Base-by-base conservation (phyloP, 2,329 filamentous ascomycete species). In the Xylariaceae sp. region DNA sequence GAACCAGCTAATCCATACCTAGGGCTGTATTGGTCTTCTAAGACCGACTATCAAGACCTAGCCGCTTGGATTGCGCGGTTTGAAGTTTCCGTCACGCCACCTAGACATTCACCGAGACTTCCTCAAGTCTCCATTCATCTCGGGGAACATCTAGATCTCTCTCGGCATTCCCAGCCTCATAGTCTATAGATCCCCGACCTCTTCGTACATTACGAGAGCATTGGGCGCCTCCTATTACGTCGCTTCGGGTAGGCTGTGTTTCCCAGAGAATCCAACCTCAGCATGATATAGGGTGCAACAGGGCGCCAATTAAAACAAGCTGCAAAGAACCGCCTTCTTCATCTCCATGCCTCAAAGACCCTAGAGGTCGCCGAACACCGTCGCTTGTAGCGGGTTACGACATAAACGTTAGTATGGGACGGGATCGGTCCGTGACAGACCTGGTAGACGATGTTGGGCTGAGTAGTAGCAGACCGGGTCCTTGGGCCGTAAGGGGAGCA, bases 381-480 rank as follows among this genome's bases (percentile, higher is more conserved):
- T 56, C 51, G 50, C 30, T 56, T 44, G 15, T 47, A 23, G 39
- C 61, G 61, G 63, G 59, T 61, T 56, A 57, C 53, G 48, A 49
- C 59, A 64, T 62, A 55, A 59, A 60, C 61, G 57, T 59, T 62
- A 58, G 49, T 30, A 30, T 30, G 42, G 50, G 49, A 35, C 59
- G 52, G 61, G 55, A 56, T 57, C 59, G 63, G 61, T 51, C 63
- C 51, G 48, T 56, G 57, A 53, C 61, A 64, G 59, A n/a, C 23
- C 13, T 45, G 42, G 13, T 13, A 13, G 42, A 13, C 10, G 30
- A 50, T 17, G 35, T 59, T 59, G 47, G 58, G 53, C 53, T 58
- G 51, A 58, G 45, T 37, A 30, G 23, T 30, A 30, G 23, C 5
- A 50, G 18, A 37, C 51, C 52, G 49, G 53, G 45, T 35, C 44